Base-by-base conservation (phyloP, 345 rosid species). In the Camelina neglecta region DNA sequence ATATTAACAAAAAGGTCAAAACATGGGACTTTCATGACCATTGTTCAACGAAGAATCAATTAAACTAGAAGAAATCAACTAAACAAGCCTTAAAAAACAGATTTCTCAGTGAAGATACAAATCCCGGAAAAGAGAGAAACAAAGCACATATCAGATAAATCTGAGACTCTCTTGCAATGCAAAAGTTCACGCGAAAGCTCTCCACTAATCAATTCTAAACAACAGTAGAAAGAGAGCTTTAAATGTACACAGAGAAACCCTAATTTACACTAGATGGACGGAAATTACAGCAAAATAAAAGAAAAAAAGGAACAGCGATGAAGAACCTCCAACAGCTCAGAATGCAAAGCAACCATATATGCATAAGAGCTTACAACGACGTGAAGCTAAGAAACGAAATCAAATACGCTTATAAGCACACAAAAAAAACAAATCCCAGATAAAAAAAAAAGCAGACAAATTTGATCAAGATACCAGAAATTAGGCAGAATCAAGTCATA, bases 401-500 rank as follows among this genome's bases (percentile, higher is more conserved):
- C 41, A 58, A 35, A 58, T 8, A n/a, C 0, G 44, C 44, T n/a
- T 35, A 31, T 33, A 31, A 29, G 31, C 29, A 26, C 4, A 29
- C 18, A 29, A 29, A 35, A 4, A 13, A 4, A n/a, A 71, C n/a
- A 41, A n/a, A 64, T 56, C 29, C 29, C 18, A 35, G 57, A 45
- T n/a, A 5, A 2, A 29, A 18, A 18, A 18, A 18, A 56, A 41
- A 67, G 57, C 20, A 31, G 62, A 57, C 12, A 58, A 58, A 66
- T 12, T 31, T 11, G 20, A 23, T 29, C 39, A 33, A 7, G 51
- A 38, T 82, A 84, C 91, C 90, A 59, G 75, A 60, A 65, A 72
- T 58, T 69, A 33, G 60, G 81, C 54, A 11, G 81, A 80, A 85
- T 83, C 80, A 82, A 67, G 83, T 81, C 84, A 83, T 75, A 77